Percentiles rank a stretch among this genome's conserved stretches.
Evolutionary conservation across 2,329 filamentous ascomycete species (phyloP).

Genomic region (Fusarium tanahbumbuense): DNA sequence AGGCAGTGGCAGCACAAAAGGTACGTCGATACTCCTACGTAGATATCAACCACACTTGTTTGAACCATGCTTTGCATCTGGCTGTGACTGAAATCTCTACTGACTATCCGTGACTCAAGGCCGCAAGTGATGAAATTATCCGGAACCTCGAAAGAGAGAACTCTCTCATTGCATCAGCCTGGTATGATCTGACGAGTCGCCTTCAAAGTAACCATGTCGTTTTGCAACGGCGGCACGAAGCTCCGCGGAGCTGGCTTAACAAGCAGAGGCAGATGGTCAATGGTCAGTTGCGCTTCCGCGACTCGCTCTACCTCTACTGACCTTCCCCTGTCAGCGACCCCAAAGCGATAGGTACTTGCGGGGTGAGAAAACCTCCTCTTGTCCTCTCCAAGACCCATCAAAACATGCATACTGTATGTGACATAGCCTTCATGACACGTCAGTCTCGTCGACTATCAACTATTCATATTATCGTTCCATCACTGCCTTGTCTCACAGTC

Average conservation of each 20-base stretch:
- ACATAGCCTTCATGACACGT: constrained; percentile 9
- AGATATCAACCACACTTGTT: constrained; percentile 5
- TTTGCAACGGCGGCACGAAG: constrained; percentile 78
- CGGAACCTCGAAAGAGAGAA: constrained; percentile 82
- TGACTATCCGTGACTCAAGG: constrained; percentile 50
- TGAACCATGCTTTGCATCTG: not conserved
- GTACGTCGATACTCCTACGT: constrained; percentile 53
- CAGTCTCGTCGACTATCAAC: constrained; percentile 20
- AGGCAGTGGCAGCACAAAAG: constrained; percentile 63
- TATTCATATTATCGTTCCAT: constrained; percentile 6
- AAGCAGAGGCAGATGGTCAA: constrained; percentile 82
- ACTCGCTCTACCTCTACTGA: constrained; percentile 59
- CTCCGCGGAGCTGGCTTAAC: constrained; percentile 84
- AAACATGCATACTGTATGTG: constrained; percentile 19
- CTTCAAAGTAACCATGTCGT: constrained; percentile 87
- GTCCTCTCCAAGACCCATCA: constrained; percentile 22
- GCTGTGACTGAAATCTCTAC: constrained; percentile 17
- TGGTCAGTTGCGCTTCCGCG: constrained; percentile 60
- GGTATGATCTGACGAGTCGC: constrained; percentile 83
- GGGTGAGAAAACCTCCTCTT: constrained; percentile 47
- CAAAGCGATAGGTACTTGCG: constrained; percentile 58
- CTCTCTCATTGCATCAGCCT: constrained; percentile 81
- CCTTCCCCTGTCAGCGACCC: constrained; percentile 57
- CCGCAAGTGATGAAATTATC: constrained; percentile 66
- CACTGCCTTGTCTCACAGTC: constrained; percentile 10